Base-by-base conservation (phyloP, 2,329 filamentous ascomycete genomes). In the Alternaria dauci region DNA sequence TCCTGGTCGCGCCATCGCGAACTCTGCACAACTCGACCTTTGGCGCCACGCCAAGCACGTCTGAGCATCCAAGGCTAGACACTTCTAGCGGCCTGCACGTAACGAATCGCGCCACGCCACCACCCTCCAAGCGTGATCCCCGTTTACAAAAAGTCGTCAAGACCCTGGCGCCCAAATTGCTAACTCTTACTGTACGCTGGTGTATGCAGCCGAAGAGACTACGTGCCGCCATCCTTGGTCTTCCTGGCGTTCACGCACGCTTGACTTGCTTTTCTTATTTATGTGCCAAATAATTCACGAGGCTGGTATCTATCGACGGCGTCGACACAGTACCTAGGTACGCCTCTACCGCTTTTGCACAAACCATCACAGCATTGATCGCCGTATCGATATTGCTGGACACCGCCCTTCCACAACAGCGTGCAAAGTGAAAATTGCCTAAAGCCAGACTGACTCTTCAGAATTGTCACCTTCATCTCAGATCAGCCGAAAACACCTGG, bases 401-500 rank as follows among this genome's bases (percentile, higher is more conserved):
- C 69, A 70, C 67, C 47, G 67, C 51, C 51, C 46, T 59, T 39
- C 42, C 59, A 62, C 53, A 47, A 58, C 61, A 63, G 52, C 66
- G 55, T 61, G 61, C 63, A 61, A 58, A 57, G 58, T 44, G 59
- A 67, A 67, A 68, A 72, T 64, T 69, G 59, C 61, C 60, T 61
- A 66, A 65, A 59, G 68, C 55, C 53, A 46, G 51, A 64, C 63
- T 65, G 64, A 63, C 62, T 65, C 63, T 59, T 50, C 53, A 55
- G 43, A 51, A 34, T 36, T 36, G 56, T 56, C 60, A 61, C 55
- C 59, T 62, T 68, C 66, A 62, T 62, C 51, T 67, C 55, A 65
- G 65, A 67, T 76, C 72, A 74, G 73, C 73, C 73, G 72, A 76
- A 73, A 71, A 70, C 58, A 59, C 52, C 58, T 56, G 58, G 52